Conservation (phyloP, 2,329 filamentous ascomycete species). For the Hypomyces rosellus region DNA sequence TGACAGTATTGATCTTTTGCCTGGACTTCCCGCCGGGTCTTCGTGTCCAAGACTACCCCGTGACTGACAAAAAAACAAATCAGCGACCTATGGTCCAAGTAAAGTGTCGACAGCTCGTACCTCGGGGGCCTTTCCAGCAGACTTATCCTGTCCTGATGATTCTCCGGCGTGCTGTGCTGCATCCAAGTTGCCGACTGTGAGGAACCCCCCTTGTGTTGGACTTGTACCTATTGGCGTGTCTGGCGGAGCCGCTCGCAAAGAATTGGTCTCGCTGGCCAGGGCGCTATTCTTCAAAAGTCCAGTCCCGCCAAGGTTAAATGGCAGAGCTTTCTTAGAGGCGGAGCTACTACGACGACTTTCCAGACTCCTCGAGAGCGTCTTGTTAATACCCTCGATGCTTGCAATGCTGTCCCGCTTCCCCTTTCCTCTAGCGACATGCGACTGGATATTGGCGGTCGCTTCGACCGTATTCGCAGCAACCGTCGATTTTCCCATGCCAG, state of each 20-base stretch:
- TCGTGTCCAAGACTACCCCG: slow-evolving; percentile 31
- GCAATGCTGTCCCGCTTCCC: slow-evolving; percentile 42
- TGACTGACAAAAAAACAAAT: slow-evolving; percentile 22
- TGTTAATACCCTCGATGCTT: slow-evolving; percentile 66
- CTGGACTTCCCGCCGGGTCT: slow-evolving; percentile 32
- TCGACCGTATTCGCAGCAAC: slow-evolving; percentile 84
- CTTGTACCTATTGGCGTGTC: slow-evolving; percentile 35
- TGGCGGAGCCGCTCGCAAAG: slow-evolving; percentile 43
- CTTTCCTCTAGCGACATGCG: slow-evolving; percentile 40
- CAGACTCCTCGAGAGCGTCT: slow-evolving; percentile 77
- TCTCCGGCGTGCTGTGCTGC: slow-evolving; percentile 20
- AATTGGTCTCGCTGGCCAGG: slow-evolving; percentile 53
- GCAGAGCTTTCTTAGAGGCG: slow-evolving; percentile 69
- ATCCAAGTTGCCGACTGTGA: slow-evolving; percentile 15
- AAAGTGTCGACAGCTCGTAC: slow-evolving; percentile 50
- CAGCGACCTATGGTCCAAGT: slow-evolving; percentile 39
- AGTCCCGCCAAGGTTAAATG: slow-evolving; percentile 40
- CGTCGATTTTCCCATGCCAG: slow-evolving; percentile 84
- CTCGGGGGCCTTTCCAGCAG: slow-evolving; percentile 33
- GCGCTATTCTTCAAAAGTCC: slow-evolving; percentile 43
- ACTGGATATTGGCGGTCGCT: slow-evolving; percentile 67
- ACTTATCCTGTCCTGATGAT: slow-evolving; percentile 17
- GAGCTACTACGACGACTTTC: slow-evolving; percentile 88
- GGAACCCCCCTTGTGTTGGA: slow-evolving; percentile 31
- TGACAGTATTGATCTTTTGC: slow-evolving; percentile 53